phyloP scores from a whole-genome alignment of 106 monocot species.

The Ottelia alismoides region DNA sequence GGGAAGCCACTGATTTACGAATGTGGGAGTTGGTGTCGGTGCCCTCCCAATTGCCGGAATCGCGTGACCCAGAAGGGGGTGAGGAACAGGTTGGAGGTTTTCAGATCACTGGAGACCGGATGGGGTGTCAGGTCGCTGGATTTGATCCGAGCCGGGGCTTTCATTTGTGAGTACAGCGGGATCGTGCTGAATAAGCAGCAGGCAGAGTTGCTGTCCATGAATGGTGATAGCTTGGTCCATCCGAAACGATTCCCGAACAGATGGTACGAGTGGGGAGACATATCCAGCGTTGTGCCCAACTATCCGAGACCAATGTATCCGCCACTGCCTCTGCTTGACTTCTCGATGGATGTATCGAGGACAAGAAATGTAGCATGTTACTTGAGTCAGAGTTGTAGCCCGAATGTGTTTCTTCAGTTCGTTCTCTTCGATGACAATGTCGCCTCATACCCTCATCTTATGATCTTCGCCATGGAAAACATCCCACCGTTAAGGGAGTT shows the following conservation, averaged over 20 bases:
- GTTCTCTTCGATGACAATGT: conserved; percentile 68
- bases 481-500: conserved; percentile 89
- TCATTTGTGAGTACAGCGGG: conserved; percentile 82
- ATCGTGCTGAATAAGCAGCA: conserved; percentile 63
- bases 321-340: conserved; percentile 28
- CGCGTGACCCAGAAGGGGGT: conserved; percentile 82
- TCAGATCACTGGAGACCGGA: conserved; percentile 72
- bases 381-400: conserved; percentile 68
- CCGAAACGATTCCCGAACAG: conserved; percentile 59
- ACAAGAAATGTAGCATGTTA: conserved; percentile 77
- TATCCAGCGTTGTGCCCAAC: conserved; percentile 57
- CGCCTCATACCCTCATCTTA: conserved; percentile 52
- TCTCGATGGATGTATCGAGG: conserved; percentile 71
- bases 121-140: conserved; percentile 95
- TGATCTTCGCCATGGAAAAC: conserved; percentile 83
- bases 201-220: conserved; percentile 31
- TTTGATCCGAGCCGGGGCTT: conserved; percentile 82
- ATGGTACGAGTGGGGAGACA: conserved; percentile 94
- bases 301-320: conserved; percentile 28
- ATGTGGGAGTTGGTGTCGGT: conserved; percentile 61
- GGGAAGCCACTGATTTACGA: conserved; percentile 89
- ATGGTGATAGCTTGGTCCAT: conserved; percentile 50
- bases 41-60: conserved; percentile 66
- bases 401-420: conserved; percentile 82
- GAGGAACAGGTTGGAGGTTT: conserved; percentile 59